Conservation (phyloP, 768 basidiomycete genomes). For the Hypholoma sublateritium region DNA sequence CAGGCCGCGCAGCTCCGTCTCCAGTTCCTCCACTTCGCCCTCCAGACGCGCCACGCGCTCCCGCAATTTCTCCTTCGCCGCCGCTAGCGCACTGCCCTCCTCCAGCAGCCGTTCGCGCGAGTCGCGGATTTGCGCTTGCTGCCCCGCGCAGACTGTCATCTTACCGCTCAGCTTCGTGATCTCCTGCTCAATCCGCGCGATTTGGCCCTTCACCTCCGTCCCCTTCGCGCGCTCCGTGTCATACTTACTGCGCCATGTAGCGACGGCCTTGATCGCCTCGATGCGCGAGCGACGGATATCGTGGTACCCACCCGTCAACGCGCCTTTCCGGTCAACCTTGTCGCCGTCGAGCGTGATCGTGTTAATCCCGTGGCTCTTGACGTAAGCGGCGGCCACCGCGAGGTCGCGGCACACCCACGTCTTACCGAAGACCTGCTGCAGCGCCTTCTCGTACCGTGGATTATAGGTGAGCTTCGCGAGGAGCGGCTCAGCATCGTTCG, state of each 20-base stretch:
- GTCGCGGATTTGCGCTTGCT: conserved; percentile 70
- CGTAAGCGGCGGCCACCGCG: conserved; percentile 89
- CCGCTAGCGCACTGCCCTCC: conserved; percentile 56
- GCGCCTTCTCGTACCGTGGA: conserved; percentile 69
- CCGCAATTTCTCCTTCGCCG: conserved; percentile 70
- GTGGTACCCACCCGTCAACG: conserved; percentile 94
- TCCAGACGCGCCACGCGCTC: conserved; percentile 65
- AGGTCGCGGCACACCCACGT: conserved; percentile 95
- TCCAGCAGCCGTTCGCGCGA: conserved; percentile 65
- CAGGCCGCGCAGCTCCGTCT: conserved; percentile 66
- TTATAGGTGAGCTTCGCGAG: conserved; percentile 84
- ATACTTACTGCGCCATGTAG: conserved; percentile 71
- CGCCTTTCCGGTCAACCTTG: conserved; percentile 95
- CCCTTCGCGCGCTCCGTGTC: conserved; percentile 64
- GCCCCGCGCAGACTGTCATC: conserved; percentile 67
- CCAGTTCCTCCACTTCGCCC: conserved; percentile 65
- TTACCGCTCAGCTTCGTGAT: conserved; percentile 74
- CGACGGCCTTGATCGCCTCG: conserved; percentile 79
- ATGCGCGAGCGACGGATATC: conserved; percentile 89
- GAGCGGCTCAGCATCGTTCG: conserved; percentile 77
- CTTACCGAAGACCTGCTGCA: conserved; percentile 96
- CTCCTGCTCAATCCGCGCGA: conserved; percentile 79
- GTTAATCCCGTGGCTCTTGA: conserved; percentile 92
- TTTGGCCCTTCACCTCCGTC: conserved; percentile 71
- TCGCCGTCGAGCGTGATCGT: conserved; percentile 98